These are phyloP conservation scores for Hypoxylon subgilvum DNA, from an alignment of 495 filamentous ascomycete genomes.

Conservation along the genomic window DNA sequence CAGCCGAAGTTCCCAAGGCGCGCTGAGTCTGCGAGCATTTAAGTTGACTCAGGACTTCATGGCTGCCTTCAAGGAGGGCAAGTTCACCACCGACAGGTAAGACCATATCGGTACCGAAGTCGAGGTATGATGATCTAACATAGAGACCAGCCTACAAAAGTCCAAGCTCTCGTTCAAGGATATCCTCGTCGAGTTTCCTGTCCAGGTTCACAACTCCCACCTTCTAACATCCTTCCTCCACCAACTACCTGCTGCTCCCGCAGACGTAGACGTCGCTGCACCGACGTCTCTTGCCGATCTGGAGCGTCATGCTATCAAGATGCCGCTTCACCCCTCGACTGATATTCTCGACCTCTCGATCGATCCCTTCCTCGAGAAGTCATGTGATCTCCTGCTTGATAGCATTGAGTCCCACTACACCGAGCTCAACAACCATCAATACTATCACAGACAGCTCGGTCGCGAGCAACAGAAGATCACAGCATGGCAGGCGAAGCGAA, in stretches of 20 bases:
- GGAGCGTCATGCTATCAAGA: conserved; percentile 57
- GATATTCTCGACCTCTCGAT: conserved; percentile 89
- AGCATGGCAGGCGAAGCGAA: conserved; percentile 93
- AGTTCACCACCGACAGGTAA: conserved; percentile 94
- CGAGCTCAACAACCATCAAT: conserved; percentile 98
- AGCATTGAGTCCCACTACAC: conserved; percentile 97
- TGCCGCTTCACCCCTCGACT: conserved; percentile 82
- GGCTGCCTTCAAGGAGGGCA: conserved; percentile 89
- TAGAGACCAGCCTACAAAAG: conserved; percentile 74
- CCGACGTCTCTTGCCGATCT: conserved; percentile 80
- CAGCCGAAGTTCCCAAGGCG: conserved; percentile 89
- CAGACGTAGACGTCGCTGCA: conserved; percentile 66
- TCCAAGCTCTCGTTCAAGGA: conserved; percentile 91
- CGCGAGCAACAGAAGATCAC: conserved; percentile 96
- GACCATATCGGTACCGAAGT: conserved; percentile 30
- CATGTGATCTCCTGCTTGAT: conserved; percentile 91
- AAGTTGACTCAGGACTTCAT: conserved; percentile 87
- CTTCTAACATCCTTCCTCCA: conserved; percentile 94
- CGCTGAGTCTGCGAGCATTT: conserved; percentile 88
- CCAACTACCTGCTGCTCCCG: conserved; percentile 69
- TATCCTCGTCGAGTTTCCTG: conserved; percentile 89
- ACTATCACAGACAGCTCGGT: conserved; percentile 93
- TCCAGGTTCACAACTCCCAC: conserved; percentile 94
- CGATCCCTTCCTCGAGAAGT: conserved; percentile 98
- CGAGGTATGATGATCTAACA: conserved; percentile 40